These are phyloP conservation scores for Suillus clintonianus DNA, from an alignment of 768 basidiomycete genomes.

Conservation along the genomic window DNA sequence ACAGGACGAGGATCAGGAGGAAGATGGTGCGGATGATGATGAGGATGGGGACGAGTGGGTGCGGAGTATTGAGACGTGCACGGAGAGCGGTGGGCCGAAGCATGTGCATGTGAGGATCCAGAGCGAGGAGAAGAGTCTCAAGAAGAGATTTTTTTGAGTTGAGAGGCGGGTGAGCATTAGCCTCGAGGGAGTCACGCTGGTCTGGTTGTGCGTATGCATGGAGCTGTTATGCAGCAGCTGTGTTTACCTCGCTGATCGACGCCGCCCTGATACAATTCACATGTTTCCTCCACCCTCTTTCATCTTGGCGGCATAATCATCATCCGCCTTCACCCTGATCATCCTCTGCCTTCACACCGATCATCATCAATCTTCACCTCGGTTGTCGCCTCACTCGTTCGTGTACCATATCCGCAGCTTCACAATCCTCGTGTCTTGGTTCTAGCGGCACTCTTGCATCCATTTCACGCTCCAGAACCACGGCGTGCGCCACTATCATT, in stretches of 20 bases:
- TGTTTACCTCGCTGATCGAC: not conserved
- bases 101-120: conserved; percentile 78
- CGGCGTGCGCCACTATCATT: conserved; percentile 1
- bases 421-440: conserved; percentile 3
- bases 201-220: not conserved
- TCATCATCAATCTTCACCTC: not conserved
- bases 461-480: not conserved
- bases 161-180: not conserved
- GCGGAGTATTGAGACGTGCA: conserved; percentile 69
- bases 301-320: not conserved
- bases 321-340: not conserved
- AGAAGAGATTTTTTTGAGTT: conserved; percentile 70
- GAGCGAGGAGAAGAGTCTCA: conserved; percentile 71
- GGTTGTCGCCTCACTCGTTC: not conserved
- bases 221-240: not conserved
- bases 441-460: conserved; percentile 2
- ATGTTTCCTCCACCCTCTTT: not conserved
- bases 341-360: not conserved
- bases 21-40: conserved; percentile 43
- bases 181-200: not conserved
- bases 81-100: conserved; percentile 43
- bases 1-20: conserved; percentile 61
- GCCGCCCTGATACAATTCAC: not conserved
- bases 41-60: conserved; percentile 92
- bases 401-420: not conserved